Evolutionary conservation across 2,329 filamentous ascomycete genomes (phyloP), one percentile per base, ranked within the genome.

Genomic region (Exophiala sp.): DNA sequence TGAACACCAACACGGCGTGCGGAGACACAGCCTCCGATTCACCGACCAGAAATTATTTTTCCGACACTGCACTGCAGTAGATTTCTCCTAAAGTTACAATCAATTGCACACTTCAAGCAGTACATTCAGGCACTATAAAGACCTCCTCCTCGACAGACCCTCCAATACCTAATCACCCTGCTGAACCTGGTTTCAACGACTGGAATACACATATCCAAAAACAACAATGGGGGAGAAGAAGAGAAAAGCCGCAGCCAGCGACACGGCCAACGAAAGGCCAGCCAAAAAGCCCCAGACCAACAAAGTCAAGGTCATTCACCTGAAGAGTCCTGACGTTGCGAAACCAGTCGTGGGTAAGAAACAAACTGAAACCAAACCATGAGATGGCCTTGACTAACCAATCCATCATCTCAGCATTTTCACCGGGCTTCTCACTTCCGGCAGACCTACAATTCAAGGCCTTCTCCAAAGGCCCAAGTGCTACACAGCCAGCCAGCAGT

Each of bases 341-440:
- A 59, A 56, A 45, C 58, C 58, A 30, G 49, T 60, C 22, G 53
- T 61, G 27, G 59, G 59, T 61, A 57, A 19, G 53, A 14, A 16
- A 18, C 24, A 27, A 14, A 27, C 24, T 27, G 24, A 27, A 27
- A 5, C 10, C 10, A 10, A 6, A 10, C 24, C 24, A 5, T 27
- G 10, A 27, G 24, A 27, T 27, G 6, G n/a, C 24, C 24, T 42
- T 53, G 30, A 48, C 35, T 16, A 24, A 24, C 38, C 14, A n/a
- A 35, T 22, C 24, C 9, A n/a, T 45, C 11, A 10, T 16, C 9
- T 34, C 42, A 64, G 63, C 60, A 19, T 58, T 52, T n/a, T 58
- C 62, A 5, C 62, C 63, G 8, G 63, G 63, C 11, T 41, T 60
- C 14, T 52, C 29, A 2, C 49, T 65, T 18, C 59, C 63, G 23